These are phyloP conservation scores for Salicornia ramosissima DNA, from an alignment of 148 eudicot genomes.

Conservation along the genomic window DNA sequence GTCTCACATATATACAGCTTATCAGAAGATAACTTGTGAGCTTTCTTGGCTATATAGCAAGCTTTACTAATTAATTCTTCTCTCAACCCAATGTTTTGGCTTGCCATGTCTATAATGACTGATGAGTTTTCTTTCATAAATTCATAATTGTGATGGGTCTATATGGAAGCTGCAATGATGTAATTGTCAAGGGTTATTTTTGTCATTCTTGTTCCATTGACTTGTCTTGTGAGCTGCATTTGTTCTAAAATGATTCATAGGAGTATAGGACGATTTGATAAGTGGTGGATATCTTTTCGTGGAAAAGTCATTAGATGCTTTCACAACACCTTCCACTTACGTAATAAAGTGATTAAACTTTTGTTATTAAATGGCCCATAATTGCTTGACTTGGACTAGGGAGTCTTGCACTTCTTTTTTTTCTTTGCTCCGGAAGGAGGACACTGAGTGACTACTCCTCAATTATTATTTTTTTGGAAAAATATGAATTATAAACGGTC, in stretches of 20 bases:
- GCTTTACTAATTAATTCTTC: slow-evolving; percentile 61
- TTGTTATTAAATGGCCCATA: neutral
- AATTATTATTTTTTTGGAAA: too few species aligned
- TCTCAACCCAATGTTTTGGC: slow-evolving; percentile 35
- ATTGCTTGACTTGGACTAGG: slow-evolving; percentile 12
- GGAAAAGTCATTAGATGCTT: neutral
- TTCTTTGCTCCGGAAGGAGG: too few species aligned
- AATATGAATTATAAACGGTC: too few species aligned
- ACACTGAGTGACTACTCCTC: too few species aligned
- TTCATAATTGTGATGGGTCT: neutral
- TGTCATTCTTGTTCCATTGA: slow-evolving; percentile 15
- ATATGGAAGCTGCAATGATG: neutral
- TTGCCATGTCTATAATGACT: slow-evolving; percentile 7
- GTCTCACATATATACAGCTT: slow-evolving; percentile 39
- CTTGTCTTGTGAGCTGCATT: neutral
- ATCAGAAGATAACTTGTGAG: slow-evolving; percentile 47
- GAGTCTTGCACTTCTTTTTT: too few species aligned
- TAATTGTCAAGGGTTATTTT: neutral
- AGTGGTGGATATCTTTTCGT: neutral
- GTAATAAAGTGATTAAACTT: slow-evolving; percentile 3
- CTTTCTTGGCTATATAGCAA: slow-evolving; percentile 45
- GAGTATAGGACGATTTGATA: neutral
- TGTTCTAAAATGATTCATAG: neutral
- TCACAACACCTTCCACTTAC: neutral
- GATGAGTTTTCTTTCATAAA: neutral